phyloP scores from a whole-genome alignment of 2,329 filamentous ascomycete species.

The Trichoderma afroharzianum region DNA sequence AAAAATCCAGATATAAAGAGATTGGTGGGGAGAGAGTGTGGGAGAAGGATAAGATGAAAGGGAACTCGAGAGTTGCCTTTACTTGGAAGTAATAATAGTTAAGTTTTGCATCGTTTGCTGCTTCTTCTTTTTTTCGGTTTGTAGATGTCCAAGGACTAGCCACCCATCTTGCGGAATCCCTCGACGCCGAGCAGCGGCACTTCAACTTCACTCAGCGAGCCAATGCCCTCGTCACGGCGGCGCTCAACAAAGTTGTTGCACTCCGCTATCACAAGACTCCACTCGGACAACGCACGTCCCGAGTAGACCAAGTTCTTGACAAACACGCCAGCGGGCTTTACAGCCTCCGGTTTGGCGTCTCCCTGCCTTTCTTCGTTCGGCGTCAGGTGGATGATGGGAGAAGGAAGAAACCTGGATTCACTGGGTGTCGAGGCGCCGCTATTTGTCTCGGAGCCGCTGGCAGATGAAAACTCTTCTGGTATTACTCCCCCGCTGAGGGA shows the following conservation, averaged over 20 bases:
- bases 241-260: conserved; percentile 80
- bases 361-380: background rate
- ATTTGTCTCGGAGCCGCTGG: background rate
- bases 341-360: conserved; percentile 26
- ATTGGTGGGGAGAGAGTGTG: background rate
- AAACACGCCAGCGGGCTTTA: conserved; percentile 45
- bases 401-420: background rate
- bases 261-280: conserved; percentile 70
- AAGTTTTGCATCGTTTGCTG: background rate
- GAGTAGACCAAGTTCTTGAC: conserved; percentile 55
- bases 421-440: background rate
- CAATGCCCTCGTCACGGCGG: conserved; percentile 68
- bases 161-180: conserved; percentile 38
- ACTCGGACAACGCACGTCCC: conserved; percentile 74
- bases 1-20: background rate
- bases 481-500: conserved; percentile 2
- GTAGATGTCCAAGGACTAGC: conserved; percentile 21
- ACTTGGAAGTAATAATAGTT: background rate
- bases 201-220: conserved; percentile 64
- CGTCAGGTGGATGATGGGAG: background rate
- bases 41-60: background rate
- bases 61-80: no score
- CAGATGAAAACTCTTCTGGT: background rate
- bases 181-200: conserved; percentile 41
- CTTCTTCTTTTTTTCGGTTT: background rate